Evolutionary conservation across 371 early-diverging fungal genomes (phyloP).

Genomic region (Syncephalastrum contaminatum): DNA sequence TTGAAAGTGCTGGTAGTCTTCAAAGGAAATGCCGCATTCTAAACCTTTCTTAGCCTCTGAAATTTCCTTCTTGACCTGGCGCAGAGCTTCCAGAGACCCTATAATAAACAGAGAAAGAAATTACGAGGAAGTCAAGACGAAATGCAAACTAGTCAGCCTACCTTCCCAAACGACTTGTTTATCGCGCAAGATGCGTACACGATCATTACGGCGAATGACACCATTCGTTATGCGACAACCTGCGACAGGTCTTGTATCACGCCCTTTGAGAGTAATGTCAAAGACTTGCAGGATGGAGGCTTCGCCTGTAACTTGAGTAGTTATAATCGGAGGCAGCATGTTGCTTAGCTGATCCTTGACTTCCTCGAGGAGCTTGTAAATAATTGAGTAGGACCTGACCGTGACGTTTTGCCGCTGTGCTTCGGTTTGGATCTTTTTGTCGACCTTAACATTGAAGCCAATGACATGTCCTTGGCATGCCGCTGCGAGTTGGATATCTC

Average conservation of each 20-base stretch:
- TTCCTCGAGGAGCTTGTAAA: conserved; percentile 89
- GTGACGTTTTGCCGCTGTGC: conserved; percentile 67
- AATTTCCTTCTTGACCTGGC: conserved; percentile 88
- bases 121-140: conserved; percentile 1
- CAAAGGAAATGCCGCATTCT: conserved; percentile 92
- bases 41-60: conserved; percentile 84
- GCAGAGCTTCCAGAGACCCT: conserved; percentile 62
- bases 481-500: conserved; percentile 75
- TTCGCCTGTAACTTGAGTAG: conserved; percentile 82
- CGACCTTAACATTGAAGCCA: conserved; percentile 86
- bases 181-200: conserved; percentile 69
- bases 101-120: conserved; percentile 7
- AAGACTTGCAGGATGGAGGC: conserved; percentile 86
- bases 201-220: conserved; percentile 56
- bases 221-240: conserved; percentile 88
- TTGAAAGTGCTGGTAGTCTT: conserved; percentile 70
- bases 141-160: neutral
- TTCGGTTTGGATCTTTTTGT: conserved; percentile 64
- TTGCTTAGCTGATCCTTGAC: conserved; percentile 76
- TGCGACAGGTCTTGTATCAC: conserved; percentile 67
- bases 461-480: conserved; percentile 71
- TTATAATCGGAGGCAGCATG: conserved; percentile 77
- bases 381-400: conserved; percentile 74
- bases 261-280: conserved; percentile 71
- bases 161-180: conserved; percentile 71